These are phyloP conservation scores for Fusarium xylarioides DNA, from an alignment of 2,329 filamentous ascomycete genomes.

Conservation along the genomic window DNA sequence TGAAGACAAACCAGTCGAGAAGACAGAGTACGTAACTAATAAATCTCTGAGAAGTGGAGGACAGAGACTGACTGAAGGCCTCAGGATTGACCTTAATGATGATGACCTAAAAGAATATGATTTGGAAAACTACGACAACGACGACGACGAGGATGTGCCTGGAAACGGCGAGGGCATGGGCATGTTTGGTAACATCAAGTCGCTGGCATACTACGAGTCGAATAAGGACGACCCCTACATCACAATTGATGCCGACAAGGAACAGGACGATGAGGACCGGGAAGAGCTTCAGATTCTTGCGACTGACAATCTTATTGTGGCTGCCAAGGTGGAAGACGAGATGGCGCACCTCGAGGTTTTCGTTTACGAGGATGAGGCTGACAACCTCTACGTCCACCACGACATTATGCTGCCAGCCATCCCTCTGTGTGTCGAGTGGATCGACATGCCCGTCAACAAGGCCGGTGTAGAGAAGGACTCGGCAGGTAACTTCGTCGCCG, in stretches of 20 bases:
- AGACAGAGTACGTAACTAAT: slow-evolving; percentile 49
- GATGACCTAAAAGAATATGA: slow-evolving; percentile 97
- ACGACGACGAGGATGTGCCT: slow-evolving; percentile 63
- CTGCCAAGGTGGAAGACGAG: slow-evolving; percentile 95
- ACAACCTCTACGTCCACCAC: slow-evolving; percentile 99
- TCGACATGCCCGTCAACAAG: slow-evolving; percentile 89
- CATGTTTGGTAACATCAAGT: slow-evolving; percentile 96
- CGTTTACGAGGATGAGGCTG: slow-evolving; percentile 92
- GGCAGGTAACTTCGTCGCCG: slow-evolving; percentile 88
- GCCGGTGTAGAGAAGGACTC: slow-evolving; percentile 67
- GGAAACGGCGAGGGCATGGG: slow-evolving; percentile 75
- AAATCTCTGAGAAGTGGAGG: background rate
- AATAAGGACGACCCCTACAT: slow-evolving; percentile 98
- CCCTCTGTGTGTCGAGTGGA: slow-evolving; percentile 93
- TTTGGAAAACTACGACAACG: slow-evolving; percentile 93
- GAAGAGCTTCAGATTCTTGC: slow-evolving; percentile 93
- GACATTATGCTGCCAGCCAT: slow-evolving; percentile 99
- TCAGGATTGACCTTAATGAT: slow-evolving; percentile 65
- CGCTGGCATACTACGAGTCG: slow-evolving; percentile 90
- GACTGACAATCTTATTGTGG: slow-evolving; percentile 91
- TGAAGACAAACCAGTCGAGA: slow-evolving; percentile 38
- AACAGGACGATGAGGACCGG: slow-evolving; percentile 83
- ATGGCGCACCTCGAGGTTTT: slow-evolving; percentile 96
- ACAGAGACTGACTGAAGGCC: slow-evolving; percentile 17
- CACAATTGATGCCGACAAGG: slow-evolving; percentile 77